phyloP scores from a whole-genome alignment of 805 yeast genomes.

The Yarrowia divulgata region DNA sequence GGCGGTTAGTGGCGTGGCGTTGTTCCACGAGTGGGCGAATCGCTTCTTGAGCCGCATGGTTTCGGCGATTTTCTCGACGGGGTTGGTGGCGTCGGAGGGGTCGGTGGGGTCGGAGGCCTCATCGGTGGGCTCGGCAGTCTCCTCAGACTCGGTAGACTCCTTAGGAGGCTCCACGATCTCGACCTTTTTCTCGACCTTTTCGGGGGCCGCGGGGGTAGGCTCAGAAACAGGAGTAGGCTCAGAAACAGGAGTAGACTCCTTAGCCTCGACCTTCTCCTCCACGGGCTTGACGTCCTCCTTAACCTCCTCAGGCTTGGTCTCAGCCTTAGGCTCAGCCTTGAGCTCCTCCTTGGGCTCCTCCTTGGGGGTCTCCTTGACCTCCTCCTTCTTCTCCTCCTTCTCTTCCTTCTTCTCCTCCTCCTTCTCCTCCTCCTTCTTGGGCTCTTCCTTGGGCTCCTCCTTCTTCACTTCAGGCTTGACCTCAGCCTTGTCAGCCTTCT shows the following conservation, averaged over 20 bases:
- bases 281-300: slow-evolving; percentile 7
- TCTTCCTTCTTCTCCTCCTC: slow-evolving; percentile 40
- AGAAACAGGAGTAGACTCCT: slow-evolving; percentile 11
- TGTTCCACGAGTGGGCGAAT: slow-evolving; percentile 41
- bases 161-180: slow-evolving; percentile 8
- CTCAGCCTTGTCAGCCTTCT: background rate
- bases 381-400: slow-evolving; percentile 34
- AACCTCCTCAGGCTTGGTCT: slow-evolving; percentile 40
- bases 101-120: background rate
- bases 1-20: slow-evolving; percentile 47
- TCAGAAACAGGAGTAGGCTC: too few species aligned
- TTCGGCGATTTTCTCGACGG: slow-evolving; percentile 34
- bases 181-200: slow-evolving; percentile 17
- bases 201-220: background rate
- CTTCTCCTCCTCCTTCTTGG: slow-evolving; percentile 4
- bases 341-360: slow-evolving; percentile 33
- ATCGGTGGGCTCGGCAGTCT: background rate
- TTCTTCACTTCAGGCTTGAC: slow-evolving; percentile 8
- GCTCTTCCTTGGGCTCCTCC: slow-evolving; percentile 24
- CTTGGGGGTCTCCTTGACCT: slow-evolving; percentile 13
- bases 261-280: slow-evolving; percentile 33
- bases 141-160: background rate
- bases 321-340: slow-evolving; percentile 32
- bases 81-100: slow-evolving; percentile 1
- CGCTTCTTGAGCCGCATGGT: slow-evolving; percentile 38